Evolutionary conservation across 306 rosid species (phyloP).

Genomic region (Dalbergia cochinchinensis): DNA sequence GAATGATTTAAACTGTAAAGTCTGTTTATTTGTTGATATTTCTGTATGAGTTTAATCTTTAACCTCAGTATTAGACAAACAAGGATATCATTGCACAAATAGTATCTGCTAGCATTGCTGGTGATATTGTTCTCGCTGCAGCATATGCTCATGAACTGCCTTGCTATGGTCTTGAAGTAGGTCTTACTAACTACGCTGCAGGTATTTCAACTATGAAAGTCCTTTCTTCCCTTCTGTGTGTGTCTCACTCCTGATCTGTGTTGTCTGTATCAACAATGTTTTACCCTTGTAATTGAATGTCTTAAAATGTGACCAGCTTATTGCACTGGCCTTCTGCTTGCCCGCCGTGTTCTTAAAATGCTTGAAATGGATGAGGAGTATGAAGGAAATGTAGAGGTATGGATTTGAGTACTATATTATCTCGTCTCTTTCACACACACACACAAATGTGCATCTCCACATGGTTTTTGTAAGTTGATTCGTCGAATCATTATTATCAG

Average conservation of each 20-base stretch:
- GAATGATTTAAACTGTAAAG: neutral
- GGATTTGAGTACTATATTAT: neutral
- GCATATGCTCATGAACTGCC: constrained; percentile 88
- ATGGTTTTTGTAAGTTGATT: neutral
- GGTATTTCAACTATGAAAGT: constrained; percentile 51
- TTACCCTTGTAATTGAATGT: neutral
- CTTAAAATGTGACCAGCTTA: constrained; percentile 63
- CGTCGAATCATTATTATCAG: constrained; percentile 31
- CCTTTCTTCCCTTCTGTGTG: neutral
- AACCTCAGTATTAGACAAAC: constrained; percentile 63
- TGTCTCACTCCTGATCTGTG: neutral
- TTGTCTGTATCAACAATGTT: neutral
- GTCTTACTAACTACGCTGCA: constrained; percentile 94
- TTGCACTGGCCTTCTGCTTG: constrained; percentile 91
- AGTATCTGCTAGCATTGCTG: constrained; percentile 83
- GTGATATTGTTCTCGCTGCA: constrained; percentile 83
- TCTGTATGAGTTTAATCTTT: constrained; percentile 1
- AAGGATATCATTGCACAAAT: constrained; percentile 80
- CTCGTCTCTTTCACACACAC: no score
- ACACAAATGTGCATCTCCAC: neutral
- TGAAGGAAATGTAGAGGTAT: constrained; percentile 93
- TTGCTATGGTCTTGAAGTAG: constrained; percentile 77
- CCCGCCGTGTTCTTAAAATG: constrained; percentile 75
- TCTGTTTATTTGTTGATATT: neutral
- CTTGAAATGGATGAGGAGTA: constrained; percentile 89